Evolutionary conservation across 352 stramenopile genomes (phyloP), one percentile per base, ranked within the genome.

Genomic region (Thalassiosira mediterranea): DNA sequence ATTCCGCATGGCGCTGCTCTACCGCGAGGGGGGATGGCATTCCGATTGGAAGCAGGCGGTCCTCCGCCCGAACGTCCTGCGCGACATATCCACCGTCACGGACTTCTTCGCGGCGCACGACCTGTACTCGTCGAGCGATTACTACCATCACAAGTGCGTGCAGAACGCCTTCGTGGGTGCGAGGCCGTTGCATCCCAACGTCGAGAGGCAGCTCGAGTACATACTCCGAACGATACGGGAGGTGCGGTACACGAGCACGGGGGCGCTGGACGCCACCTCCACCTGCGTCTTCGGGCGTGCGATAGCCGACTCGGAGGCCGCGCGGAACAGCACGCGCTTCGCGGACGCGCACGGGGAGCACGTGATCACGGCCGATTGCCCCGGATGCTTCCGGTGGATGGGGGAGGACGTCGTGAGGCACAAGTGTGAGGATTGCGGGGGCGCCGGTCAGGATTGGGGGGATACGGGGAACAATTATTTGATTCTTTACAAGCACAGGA

Each of bases 21-120:
- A 82, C 31, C 47, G 54, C 11, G 75, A 87, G 31, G 79, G 79
- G 23, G 79, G 79, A 15, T 74, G 69, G 13, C 69, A 84, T 49
- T 48, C 46, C 31, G 71, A 80, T 58, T 80, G 62, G 62, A 80
- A 80, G 38, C 26, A 65, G 40, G 51, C 38, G 7, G 47, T 17
- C 28, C 28, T 80, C 0, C 5, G 60, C 19, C 1, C 34, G 0
- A 65, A 64, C 11, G 31, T 75, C 4, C 21, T 80, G 15, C 57
- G 71, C 21, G 32, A 40, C 3, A 47, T 80, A 25, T n/a, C 63
- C 10, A 31, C 26, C 8, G 48, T 40, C 8, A 64, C 48, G n/a
- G 34, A 64, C 44, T 60, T 71, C 10, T 74, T 65, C 57, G 37
- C 37, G 17, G 21, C 23, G 21, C 40, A 8, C 44, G 46, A 67